Percentiles rank a stretch among this genome's conserved stretches.
phyloP scores from a whole-genome alignment of 768 basidiomycete genomes.

The Xerocomellus chrysenteron region DNA sequence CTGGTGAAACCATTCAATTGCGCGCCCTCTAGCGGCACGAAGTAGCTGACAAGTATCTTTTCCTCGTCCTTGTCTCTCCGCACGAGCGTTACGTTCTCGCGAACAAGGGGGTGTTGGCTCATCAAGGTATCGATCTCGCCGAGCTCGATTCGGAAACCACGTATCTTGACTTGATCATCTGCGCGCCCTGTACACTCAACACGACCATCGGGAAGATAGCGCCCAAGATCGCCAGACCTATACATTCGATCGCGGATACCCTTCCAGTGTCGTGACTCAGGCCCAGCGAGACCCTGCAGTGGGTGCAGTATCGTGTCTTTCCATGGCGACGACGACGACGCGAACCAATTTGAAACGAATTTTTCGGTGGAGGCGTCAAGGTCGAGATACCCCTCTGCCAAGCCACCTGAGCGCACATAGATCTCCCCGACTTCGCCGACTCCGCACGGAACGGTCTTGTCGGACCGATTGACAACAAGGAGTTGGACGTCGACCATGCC shows the following conservation, averaged over 20 bases:
- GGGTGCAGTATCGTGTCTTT: slow-evolving; percentile 76
- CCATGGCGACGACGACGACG: slow-evolving; percentile 43
- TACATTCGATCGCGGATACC: slow-evolving; percentile 98
- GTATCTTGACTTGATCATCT: slow-evolving; percentile 99
- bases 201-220: slow-evolving; percentile 87
- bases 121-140: slow-evolving; percentile 98
- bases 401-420: slow-evolving; percentile 93
- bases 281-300: slow-evolving; percentile 50
- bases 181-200: slow-evolving; percentile 98
- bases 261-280: slow-evolving; percentile 85
- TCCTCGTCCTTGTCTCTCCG: slow-evolving; percentile 98
- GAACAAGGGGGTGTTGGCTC: slow-evolving; percentile 85
- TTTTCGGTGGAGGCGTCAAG: slow-evolving; percentile 80
- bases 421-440: slow-evolving; percentile 98
- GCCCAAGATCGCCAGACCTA: slow-evolving; percentile 92
- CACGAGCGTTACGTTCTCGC: slow-evolving; percentile 98
- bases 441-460: slow-evolving; percentile 82
- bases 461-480: slow-evolving; percentile 88
- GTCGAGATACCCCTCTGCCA: slow-evolving; percentile 95
- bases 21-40: slow-evolving; percentile 81
- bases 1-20: slow-evolving; percentile 68
- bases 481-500: slow-evolving; percentile 99
- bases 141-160: slow-evolving; percentile 97
- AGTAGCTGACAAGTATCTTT: slow-evolving; percentile 96
- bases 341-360: slow-evolving; percentile 95